Base-by-base conservation (phyloP, 2,329 filamentous ascomycete genomes). In the Fusarium chlamydosporum region DNA sequence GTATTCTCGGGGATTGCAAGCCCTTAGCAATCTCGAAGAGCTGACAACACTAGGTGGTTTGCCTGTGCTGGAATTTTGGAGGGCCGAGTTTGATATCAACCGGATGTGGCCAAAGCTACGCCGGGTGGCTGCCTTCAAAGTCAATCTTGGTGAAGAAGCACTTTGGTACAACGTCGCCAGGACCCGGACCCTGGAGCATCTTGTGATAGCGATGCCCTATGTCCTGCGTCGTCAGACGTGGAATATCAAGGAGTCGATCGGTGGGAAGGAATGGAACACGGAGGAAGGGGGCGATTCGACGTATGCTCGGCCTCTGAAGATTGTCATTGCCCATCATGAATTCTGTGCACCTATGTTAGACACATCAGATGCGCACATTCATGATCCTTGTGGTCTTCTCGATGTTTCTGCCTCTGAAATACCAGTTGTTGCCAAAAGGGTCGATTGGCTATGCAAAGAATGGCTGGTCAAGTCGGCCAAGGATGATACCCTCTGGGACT, bases 251-350 rank as follows among this genome's bases (percentile, higher is more conserved):
- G 40, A 51, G 7, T 43, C 50, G 6, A 50, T 70, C 6, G 50
- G 56, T 2, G 40, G 60, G 27, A 33, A 51, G 2, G 37, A 65
- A 10, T 70, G 68, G 68, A 56, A 61, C 7, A 3, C 20, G 0
- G 67, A 70, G 4, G 18, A 43, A 42, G 68, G 68, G 4, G 67
- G 68, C 0, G 64, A 71, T 27, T 65, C 68, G 3, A 65, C 38
- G 1, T 55, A 45, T n/a, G 67, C 68, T 6, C 56, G 64, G 4
- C 68, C 55, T 18, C n/a, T 70, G 7, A 68, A 46, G 10, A 43
- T 70, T 29, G 40, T 61, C 10, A 27, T 70, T 23, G 64, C 57
- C 1, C 40, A 71, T 11, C 67, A 71, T 6, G 64, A 70, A 56
- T 71, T 56, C 7, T 62, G 63, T 9, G 37, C 59, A 1, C 45